These are phyloP conservation scores for Escallonia herrerae DNA, from an alignment of 129 eudicot genomes.

Conservation along the genomic window DNA sequence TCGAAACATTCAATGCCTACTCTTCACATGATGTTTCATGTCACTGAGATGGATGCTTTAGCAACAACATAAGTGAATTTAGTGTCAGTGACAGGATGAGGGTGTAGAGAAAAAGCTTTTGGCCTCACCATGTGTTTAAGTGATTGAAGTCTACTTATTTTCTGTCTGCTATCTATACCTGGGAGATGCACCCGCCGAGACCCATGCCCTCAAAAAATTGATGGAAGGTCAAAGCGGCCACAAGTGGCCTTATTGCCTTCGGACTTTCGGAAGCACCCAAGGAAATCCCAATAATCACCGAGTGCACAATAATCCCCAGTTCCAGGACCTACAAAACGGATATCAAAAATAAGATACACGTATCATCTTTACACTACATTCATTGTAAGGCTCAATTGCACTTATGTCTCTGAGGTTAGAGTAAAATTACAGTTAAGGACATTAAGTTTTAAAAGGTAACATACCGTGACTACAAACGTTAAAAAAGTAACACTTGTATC, in stretches of 20 bases:
- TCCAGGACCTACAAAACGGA: constrained; percentile 19
- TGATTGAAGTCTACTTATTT: constrained; percentile 13
- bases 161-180: not conserved
- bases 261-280: constrained; percentile 21
- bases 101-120: constrained; percentile 6
- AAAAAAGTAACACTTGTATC: too few species aligned
- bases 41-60: not conserved
- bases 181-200: not conserved
- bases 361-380: not conserved
- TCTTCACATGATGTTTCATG: not conserved
- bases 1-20: too few species aligned
- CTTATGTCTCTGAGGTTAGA: too few species aligned
- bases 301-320: constrained; percentile 22
- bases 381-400: too few species aligned
- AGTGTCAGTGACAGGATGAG: not conserved
- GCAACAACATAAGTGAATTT: too few species aligned
- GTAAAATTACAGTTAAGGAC: too few species aligned
- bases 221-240: constrained; percentile 2
- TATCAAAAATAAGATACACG: not conserved
- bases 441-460: too few species aligned
- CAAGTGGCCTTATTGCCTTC: constrained; percentile 13
- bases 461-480: too few species aligned
- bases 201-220: too few species aligned
- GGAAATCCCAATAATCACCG: not conserved
- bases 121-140: not conserved